These are phyloP conservation scores for Russula foetens DNA, from an alignment of 768 basidiomycete species.

Conservation along the genomic window DNA sequence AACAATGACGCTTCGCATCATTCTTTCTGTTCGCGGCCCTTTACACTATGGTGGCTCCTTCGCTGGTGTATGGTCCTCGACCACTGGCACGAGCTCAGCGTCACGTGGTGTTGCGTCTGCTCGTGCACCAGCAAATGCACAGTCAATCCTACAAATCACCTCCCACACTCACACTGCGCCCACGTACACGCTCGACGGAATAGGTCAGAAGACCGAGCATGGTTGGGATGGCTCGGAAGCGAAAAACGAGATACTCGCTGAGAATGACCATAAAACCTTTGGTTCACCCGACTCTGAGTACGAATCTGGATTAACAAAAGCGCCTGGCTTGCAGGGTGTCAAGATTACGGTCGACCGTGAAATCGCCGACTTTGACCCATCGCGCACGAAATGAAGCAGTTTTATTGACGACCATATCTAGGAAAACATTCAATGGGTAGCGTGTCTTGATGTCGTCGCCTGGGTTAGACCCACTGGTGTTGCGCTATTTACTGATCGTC, in stretches of 20 bases:
- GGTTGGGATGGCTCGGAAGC: slow-evolving; percentile 16
- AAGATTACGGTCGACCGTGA: slow-evolving; percentile 20
- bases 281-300: slow-evolving; percentile 19
- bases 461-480: background rate
- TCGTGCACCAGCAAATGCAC: slow-evolving; percentile 24
- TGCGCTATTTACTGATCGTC: background rate
- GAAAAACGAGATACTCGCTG: slow-evolving; percentile 6
- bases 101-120: slow-evolving; percentile 41
- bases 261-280: slow-evolving; percentile 1
- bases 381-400: slow-evolving; percentile 3
- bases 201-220: slow-evolving; percentile 17
- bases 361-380: slow-evolving; percentile 12
- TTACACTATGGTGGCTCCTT: slow-evolving; percentile 68
- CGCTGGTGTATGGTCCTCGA: slow-evolving; percentile 33
- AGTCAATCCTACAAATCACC: slow-evolving; percentile 21
- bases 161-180: slow-evolving; percentile 17
- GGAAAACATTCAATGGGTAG: background rate
- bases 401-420: background rate
- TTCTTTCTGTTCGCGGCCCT: slow-evolving; percentile 72
- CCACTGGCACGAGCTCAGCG: slow-evolving; percentile 34
- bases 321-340: slow-evolving; percentile 11
- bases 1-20: slow-evolving; percentile 82
- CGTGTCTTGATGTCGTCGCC: background rate
- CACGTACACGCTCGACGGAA: slow-evolving; percentile 28
- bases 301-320: slow-evolving; percentile 15